A percentile compares a stretch with the other conserved stretches of the same genome.
Conservation (phyloP, 345 rosid genomes). For the Combretum micranthum region DNA sequence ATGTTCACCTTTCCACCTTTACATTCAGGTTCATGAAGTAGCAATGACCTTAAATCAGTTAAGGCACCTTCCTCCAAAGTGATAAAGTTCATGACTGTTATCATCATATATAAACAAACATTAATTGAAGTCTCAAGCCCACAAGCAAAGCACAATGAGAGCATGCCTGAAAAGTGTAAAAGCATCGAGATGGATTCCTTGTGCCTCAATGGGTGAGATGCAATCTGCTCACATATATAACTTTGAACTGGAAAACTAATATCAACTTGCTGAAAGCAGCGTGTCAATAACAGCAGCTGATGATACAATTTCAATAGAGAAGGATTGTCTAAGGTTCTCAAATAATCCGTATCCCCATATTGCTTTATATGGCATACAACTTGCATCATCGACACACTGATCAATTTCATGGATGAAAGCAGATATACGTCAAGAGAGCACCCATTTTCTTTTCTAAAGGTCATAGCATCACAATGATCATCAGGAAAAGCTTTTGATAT, state of each 20-base stretch:
- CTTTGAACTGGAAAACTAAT: constrained; percentile 43
- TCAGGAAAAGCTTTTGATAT: constrained; percentile 40
- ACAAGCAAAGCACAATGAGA: constrained; percentile 46
- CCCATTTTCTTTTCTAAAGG: constrained; percentile 16
- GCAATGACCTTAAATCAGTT: constrained; percentile 21
- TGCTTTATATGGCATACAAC: constrained; percentile 27
- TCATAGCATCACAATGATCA: constrained; percentile 29
- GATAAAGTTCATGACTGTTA: constrained; percentile 43
- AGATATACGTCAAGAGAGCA: constrained; percentile 50
- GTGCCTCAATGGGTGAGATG: constrained; percentile 30
- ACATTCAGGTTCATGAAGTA: constrained; percentile 15
- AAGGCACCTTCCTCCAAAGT: constrained; percentile 56
- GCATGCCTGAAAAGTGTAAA: constrained; percentile 62
- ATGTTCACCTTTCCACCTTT: constrained; percentile 23
- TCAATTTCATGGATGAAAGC: constrained; percentile 77
- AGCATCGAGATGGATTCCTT: constrained; percentile 62
- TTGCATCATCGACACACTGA: constrained; percentile 59
- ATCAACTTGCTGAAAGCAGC: constrained; percentile 40
- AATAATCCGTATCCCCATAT: constrained; percentile 16
- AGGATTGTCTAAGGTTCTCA: constrained; percentile 22
- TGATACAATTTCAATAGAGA: constrained; percentile 31
- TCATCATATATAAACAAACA: constrained; percentile 48
- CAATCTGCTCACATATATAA: constrained; percentile 30
- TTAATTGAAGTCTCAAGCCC: constrained; percentile 52
- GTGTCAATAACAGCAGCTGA: constrained; percentile 28